Evolutionary conservation across 2,329 filamentous ascomycete genomes (phyloP), one percentile per base, ranked within the genome.

Genomic region (Hymenoscyphus fraxineus): DNA sequence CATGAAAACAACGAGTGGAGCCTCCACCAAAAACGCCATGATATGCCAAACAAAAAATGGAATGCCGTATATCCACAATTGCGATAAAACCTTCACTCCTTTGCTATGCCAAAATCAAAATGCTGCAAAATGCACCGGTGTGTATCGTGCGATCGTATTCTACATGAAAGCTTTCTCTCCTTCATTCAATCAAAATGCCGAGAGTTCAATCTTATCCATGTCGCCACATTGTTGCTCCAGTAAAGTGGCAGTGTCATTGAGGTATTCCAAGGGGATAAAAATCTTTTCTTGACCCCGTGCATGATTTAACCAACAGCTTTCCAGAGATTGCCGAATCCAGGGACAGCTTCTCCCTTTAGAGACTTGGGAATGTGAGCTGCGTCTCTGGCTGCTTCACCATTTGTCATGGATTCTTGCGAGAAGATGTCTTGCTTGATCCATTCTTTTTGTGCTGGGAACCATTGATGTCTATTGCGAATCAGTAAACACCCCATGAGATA

Each of bases 391-490:
- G 54, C 32, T 57, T 57, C 16, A 2, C 32, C 27, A 9, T 27
- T 16, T 5, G 27, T 32, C 13, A 31, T 38, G 27, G 27, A 32
- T 13, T 12, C 31, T 57, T 57, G 13, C 27, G 27, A 57, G 27
- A 31, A 57, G 19, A 55, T 38, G 27, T 73, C 71, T 54, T 72
- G 73, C 62, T 81, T 83, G 44, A 87, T 74, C 88, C 88, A 90
- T 69, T 85, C 80, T 71, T 85, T 86, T 56, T 79, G 74, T 31
- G 83, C 79, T 3, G 82, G 77, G 56, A 84, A 77, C 87, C 87
- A 90, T 40, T 75, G 77, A 73, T 90, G 88, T 27, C 87, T 89
- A 64, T 44, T 61, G 32, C 27, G 6, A 51, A 38, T 66, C 40
- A 64, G 39, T 62, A 59, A 40, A 54, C 61, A 38, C 27, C 71